These are phyloP conservation scores for Hysterangium stoloniferum DNA, from an alignment of 768 basidiomycete species.

Conservation along the genomic window DNA sequence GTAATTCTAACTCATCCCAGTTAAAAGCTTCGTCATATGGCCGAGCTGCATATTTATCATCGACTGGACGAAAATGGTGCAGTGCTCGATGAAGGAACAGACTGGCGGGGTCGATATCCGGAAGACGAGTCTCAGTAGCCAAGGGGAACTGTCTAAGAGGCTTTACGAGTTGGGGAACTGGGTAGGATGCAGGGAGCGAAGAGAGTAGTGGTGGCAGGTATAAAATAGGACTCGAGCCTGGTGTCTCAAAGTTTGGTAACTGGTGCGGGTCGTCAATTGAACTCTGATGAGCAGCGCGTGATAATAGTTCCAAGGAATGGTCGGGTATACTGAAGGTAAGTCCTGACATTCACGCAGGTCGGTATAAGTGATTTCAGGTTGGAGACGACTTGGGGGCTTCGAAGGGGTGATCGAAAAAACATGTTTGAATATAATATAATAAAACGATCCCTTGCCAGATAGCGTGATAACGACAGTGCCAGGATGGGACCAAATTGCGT, in stretches of 20 bases:
- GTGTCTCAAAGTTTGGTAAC: conserved; percentile 41
- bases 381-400: too few species aligned
- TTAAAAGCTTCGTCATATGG: conserved; percentile 81
- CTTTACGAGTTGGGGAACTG: conserved; percentile 20
- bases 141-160: conserved; percentile 34
- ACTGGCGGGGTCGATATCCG: conserved; percentile 79
- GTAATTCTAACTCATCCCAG: conserved; percentile 67
- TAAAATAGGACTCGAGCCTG: conserved; percentile 45
- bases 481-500: conserved; percentile 4
- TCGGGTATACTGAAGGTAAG: conserved; percentile 11
- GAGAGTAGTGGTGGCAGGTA: conserved; percentile 70
- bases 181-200: conserved; percentile 62
- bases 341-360: conserved; percentile 8
- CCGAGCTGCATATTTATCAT: conserved; percentile 50
- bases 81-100: conserved; percentile 80
- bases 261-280: conserved; percentile 39
- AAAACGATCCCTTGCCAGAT: too few species aligned
- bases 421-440: not conserved
- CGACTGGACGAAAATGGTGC: conserved; percentile 59
- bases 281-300: not conserved
- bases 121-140: conserved; percentile 67
- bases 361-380: too few species aligned
- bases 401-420: not conserved
- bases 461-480: too few species aligned
- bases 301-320: not conserved